Evolutionary conservation across 202 grass and related monocot genomes (phyloP), one percentile per base, ranked within the genome.

Genomic region (Setaria viridis): DNA sequence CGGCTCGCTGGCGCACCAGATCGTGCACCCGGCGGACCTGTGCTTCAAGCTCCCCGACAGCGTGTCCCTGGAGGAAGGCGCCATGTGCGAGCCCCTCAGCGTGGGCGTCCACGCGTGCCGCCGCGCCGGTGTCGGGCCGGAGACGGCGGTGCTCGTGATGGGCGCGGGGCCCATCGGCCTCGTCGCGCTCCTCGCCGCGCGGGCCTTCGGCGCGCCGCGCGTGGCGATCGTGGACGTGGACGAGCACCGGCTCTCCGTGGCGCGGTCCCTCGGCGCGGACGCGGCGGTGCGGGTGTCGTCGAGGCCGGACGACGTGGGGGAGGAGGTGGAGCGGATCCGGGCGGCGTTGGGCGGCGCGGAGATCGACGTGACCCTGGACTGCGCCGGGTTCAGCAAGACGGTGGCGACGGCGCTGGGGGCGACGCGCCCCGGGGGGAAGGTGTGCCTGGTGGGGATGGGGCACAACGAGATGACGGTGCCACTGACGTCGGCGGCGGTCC

Each of bases 41-140:
- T 94, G 95, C 88, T 98, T 98, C 84, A 95, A 94, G 89, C 88
- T 98, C 62, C 95, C 95, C 2, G 87, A 93, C 54, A 85, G 79
- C 72, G 93, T 98, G 58, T 70, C 66, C 67, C 82, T 95, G 77
- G 95, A 98, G 86, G 95, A 98, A 30, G 95, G 93, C 57, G 95
- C 95, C 71, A 95, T 98, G 95, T 98, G 95, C 81, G 95, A 98
- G 91, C 95, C 95, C 1, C 95, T 98, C n/a, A 98, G 95, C 84
- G 95, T 98, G 10, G 95, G 93, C 29, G 82, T 98, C 4, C 95
- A 98, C 83, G 93, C 95, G 30, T 94, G 91, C 70, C 93, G 93
- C 21, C 89, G 95, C 37, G 95, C 95, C 2, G 88, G 83, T 2
- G 87, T 98, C 7, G 91, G 91, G 7, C 81, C 88, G 17, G 93